These are phyloP conservation scores for Potentilla sterilis DNA, from an alignment of 306 rosid genomes.

Conservation along the genomic window DNA sequence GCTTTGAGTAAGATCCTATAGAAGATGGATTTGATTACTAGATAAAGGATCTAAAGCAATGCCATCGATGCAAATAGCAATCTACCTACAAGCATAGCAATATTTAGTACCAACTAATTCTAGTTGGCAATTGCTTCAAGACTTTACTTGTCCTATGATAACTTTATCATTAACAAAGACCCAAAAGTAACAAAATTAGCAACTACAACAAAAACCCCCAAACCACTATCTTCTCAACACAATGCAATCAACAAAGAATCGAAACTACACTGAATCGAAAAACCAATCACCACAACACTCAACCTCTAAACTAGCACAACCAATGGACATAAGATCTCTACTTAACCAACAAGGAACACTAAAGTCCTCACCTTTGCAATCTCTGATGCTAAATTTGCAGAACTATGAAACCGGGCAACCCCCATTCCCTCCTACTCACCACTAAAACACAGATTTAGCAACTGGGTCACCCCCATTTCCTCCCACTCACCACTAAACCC, in stretches of 20 bases:
- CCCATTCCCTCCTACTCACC: background rate
- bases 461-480: background rate
- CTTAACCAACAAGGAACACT: background rate
- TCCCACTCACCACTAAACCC: background rate
- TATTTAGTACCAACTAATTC: background rate
- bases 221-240: background rate
- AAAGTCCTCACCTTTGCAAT: background rate
- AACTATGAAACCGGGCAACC: background rate
- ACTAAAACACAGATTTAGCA: background rate
- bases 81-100: background rate
- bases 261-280: background rate
- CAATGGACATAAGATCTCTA: background rate
- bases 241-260: background rate
- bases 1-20: background rate
- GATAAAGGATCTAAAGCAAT: background rate
- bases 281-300: background rate
- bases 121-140: background rate
- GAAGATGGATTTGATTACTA: background rate
- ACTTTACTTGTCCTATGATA: background rate
- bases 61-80: background rate
- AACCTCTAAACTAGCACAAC: background rate
- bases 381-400: background rate
- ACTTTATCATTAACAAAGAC: background rate
- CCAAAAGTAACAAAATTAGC: background rate
- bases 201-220: background rate